Base-by-base conservation (phyloP, 2,329 filamentous ascomycete species). In the Xylaria hypoxylon region DNA sequence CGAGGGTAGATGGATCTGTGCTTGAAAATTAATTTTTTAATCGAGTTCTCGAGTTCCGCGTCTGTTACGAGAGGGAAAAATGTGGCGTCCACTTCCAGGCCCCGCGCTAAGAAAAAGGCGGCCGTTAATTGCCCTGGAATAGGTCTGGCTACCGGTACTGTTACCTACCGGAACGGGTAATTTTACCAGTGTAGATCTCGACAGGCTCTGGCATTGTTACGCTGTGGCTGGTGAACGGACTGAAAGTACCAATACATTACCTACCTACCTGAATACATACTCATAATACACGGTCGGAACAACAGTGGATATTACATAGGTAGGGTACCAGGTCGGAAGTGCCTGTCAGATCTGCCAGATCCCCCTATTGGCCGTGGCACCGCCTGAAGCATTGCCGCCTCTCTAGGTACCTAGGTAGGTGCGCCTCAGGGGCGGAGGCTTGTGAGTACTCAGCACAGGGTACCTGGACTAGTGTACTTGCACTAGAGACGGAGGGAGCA, bases 11-110 rank as follows among this genome's bases (percentile, higher is more conserved):
- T 38, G 59, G 62, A 65, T 62, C 35, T 62, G 58, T 62, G 47
- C 31, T 55, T 17, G 65, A 28, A 60, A 65, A 50, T 68, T 55
- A 62, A 31, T 63, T 68, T 69, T 65, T 69, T 45, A 35, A 44
- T 68, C 57, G n/a, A 64, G 59, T 53, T 56, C 53, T 67, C 48
- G 45, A 64, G 52, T 38, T 64, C 57, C 60, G 64, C 64, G 64
- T 62, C 52, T 53, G 53, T 68, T 65, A 68, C 64, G 58, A 63
- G 56, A 53, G 59, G 38, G 57, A 52, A 70, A 70, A 70, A 68
- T 70, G 68, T 70, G 68, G 68, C 68, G 65, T 65, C 65, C 57
- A 53, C 62, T 59, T 70, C 58, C 35, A 58, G 67, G 68, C 68
- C 68, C 68, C 68, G 68, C 68, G 65, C 68, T 69, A 69, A 68